A percentile compares a stretch with the other conserved stretches of the same genome.
These are phyloP conservation scores for Glomus cerebriforme DNA, from an alignment of 192 early-diverging fungal species.

Conservation along the genomic window DNA sequence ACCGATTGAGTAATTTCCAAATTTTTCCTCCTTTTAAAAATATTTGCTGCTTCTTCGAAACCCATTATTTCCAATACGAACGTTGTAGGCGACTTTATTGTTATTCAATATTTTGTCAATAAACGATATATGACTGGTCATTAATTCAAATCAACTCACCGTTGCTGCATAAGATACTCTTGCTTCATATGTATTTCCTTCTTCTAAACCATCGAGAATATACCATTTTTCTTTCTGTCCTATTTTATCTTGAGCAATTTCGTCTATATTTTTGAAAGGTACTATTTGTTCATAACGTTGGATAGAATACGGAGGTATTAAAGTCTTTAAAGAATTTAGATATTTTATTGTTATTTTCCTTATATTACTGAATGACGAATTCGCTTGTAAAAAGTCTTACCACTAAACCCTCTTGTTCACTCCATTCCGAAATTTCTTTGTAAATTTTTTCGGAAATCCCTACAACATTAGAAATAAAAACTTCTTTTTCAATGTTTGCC, in stretches of 20 bases:
- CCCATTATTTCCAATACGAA: conserved; percentile 15
- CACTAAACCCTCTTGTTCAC: not conserved
- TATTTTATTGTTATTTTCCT: not conserved
- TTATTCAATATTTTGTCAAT: not conserved
- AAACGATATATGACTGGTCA: not conserved
- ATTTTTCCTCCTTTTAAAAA: not conserved
- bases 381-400: not conserved
- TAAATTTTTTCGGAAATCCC: not conserved
- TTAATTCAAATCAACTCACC: conserved; percentile 20
- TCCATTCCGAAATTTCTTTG: not conserved
- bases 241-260: not conserved
- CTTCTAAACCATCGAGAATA: conserved; percentile 37
- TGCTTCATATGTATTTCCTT: conserved; percentile 40
- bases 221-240: conserved; percentile 41
- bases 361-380: not conserved
- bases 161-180: conserved; percentile 45
- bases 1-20: not conserved
- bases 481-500: conserved; percentile 31
- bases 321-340: conserved; percentile 17
- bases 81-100: conserved; percentile 11
- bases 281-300: conserved; percentile 4
- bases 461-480: conserved; percentile 1
- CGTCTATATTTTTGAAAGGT: conserved; percentile 1
- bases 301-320: conserved; percentile 22
- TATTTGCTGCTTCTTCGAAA: not conserved